Percentiles rank a stretch among this genome's conserved stretches.
Conservation (phyloP, 805 yeast species). For the Kodamaea laetipori region DNA sequence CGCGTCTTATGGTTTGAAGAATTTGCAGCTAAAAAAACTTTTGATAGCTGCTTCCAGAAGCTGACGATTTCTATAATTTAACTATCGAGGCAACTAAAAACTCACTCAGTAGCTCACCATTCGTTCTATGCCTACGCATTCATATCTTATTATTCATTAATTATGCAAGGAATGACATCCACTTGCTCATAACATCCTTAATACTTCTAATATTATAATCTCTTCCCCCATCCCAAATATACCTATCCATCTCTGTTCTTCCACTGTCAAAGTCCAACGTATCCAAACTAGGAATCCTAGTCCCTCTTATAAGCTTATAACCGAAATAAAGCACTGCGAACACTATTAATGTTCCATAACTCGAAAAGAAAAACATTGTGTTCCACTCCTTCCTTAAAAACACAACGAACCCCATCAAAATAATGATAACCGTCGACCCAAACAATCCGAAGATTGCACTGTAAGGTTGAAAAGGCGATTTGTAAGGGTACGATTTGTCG, state of each 20-base stretch:
- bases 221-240: slow-evolving; percentile 76
- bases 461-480: slow-evolving; percentile 71
- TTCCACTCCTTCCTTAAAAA: slow-evolving; percentile 62
- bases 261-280: slow-evolving; percentile 83
- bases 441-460: slow-evolving; percentile 62
- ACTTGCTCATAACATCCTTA: slow-evolving; percentile 36
- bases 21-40: no score
- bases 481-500: slow-evolving; percentile 66
- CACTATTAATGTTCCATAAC: slow-evolving; percentile 61
- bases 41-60: no score
- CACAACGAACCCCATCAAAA: slow-evolving; percentile 63
- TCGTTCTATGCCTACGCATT: no score
- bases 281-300: slow-evolving; percentile 67
- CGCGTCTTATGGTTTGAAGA: no score
- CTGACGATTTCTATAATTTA: no score
- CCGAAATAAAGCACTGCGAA: slow-evolving; percentile 53
- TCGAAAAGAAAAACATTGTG: slow-evolving; percentile 60
- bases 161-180: slow-evolving; percentile 37
- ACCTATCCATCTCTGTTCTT: slow-evolving; percentile 77
- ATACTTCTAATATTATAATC: slow-evolving; percentile 38
- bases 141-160: background rate
- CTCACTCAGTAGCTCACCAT: no score
- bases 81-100: no score
- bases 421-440: slow-evolving; percentile 52
- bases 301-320: slow-evolving; percentile 60